Evolutionary conservation across 2,329 filamentous ascomycete genomes (phyloP), one percentile per base, ranked within the genome.

Genomic region (Xylaria sp.): DNA sequence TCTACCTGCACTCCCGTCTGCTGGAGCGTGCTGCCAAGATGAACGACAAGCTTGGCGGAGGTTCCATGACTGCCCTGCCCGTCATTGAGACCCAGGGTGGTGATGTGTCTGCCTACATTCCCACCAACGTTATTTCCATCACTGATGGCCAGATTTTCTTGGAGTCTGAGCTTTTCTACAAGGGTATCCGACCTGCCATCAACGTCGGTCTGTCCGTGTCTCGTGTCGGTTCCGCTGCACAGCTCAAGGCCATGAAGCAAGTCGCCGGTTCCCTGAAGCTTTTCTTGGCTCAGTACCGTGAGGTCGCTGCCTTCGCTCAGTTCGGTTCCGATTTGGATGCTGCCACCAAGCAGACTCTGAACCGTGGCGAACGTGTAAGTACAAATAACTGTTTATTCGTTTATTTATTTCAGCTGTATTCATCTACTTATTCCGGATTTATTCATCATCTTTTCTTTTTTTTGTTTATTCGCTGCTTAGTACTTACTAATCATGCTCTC

Each of bases 181-280:
- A 99, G 93, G 96, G 96, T 97, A 87, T 99, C 85, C 95, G 96
- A 81, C 96, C 96, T 79, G 96, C 96, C 87, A 99, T 99, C 85
- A 99, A 99, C 90, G 96, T 99, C 92, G 96, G 96, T 96, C 93
- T 99, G 78, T 99, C 96, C 80, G 96, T 99, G 78, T 99, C 96
- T 77, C 96, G 96, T 93, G 96, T 99, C 91, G 96, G 96, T 83
- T 99, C 96, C 81, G 93, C 96, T 83, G 96, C 96, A 82, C 96
- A 99, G 90, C 90, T 98, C 84, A 99, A 98, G 93, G 94, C 96
- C 86, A 99, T 99, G 96, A 99, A 99, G 91, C 96, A 99, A 89
- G 96, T 99, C 79, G 96, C 96, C 80, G 96, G 96, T 90, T 98
- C 95, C 77, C 89, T 99, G 81, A 99, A 99, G 91, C 94, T 99